Evolutionary conservation across 331 rosid genomes (phyloP).

Genomic region (Arachis monticola): DNA sequence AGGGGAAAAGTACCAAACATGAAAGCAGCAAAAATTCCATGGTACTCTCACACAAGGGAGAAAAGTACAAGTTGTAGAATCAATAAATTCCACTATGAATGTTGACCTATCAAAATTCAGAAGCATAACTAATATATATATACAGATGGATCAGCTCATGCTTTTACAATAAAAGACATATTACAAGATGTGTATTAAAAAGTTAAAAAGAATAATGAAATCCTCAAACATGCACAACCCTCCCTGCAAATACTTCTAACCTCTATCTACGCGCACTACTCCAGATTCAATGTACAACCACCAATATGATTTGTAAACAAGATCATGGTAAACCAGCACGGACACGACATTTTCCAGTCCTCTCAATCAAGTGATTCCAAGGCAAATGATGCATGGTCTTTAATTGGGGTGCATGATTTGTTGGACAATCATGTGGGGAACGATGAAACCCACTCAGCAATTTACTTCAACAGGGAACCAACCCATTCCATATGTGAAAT

Average conservation of each 20-base stretch:
- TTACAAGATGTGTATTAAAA: conserved; percentile 35
- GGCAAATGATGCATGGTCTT: too few species aligned
- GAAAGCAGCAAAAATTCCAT: conserved; percentile 13
- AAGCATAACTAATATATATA: conserved; percentile 37
- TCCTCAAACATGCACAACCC: conserved; percentile 55
- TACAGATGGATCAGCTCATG: conserved; percentile 42
- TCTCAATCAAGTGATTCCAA: conserved; percentile 3
- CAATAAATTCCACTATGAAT: conserved; percentile 31
- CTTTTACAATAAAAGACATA: conserved; percentile 43
- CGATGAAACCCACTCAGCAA: too few species aligned
- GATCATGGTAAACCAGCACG: conserved; percentile 32
- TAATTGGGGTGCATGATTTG: too few species aligned
- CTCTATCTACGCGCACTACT: conserved; percentile 52
- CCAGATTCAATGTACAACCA: conserved; percentile 39
- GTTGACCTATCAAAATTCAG: conserved; percentile 21
- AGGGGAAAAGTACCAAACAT: not conserved
- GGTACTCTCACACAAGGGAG: not conserved
- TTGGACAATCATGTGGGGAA: too few species aligned
- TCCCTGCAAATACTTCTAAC: conserved; percentile 41
- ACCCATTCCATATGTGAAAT: conserved; percentile 33
- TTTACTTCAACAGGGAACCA: too few species aligned
- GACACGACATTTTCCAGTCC: conserved; percentile 26
- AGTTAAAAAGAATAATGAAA: conserved; percentile 40
- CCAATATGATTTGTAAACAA: conserved; percentile 23
- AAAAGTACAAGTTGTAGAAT: conserved; percentile 12